These are phyloP conservation scores for Rhypophila decipiens DNA, from an alignment of 495 filamentous ascomycete genomes.

Conservation along the genomic window DNA sequence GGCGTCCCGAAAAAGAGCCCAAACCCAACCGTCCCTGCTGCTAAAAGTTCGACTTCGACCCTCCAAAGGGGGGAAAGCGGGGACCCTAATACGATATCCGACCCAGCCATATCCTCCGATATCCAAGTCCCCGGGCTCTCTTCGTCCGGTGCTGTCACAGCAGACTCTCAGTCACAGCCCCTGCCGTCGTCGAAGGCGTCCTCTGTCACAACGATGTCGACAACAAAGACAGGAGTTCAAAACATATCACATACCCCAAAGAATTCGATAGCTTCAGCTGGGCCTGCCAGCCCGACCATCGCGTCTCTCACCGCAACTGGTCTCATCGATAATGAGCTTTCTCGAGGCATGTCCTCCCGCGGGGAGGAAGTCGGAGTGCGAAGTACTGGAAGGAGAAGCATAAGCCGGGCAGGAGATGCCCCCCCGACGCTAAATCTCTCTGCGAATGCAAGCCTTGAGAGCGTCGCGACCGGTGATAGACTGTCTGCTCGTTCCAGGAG, in stretches of 20 bases:
- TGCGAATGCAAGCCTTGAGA: conserved; percentile 31
- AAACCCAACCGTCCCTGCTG: conserved; percentile 6
- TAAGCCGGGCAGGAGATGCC: conserved; percentile 29
- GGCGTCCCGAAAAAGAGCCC: conserved; percentile 16
- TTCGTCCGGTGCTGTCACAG: conserved; percentile 27
- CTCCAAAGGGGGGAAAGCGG: conserved; percentile 29
- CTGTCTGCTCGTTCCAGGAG: conserved; percentile 28
- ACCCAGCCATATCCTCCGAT: conserved; percentile 30
- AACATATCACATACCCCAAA: conserved; percentile 43
- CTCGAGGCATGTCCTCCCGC: conserved; percentile 31
- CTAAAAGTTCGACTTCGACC: conserved; percentile 30
- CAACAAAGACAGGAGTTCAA: conserved; percentile 47
- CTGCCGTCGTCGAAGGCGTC: conserved; percentile 49
- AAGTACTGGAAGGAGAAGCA: conserved; percentile 24
- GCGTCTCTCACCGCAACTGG: conserved; percentile 54
- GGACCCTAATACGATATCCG: conserved; percentile 27
- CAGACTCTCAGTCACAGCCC: conserved; percentile 29
- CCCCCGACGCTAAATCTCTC: conserved; percentile 13
- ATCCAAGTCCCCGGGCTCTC: conserved; percentile 29
- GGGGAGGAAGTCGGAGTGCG: conserved; percentile 29
- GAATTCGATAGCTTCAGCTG: conserved; percentile 34
- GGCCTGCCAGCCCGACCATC: conserved; percentile 26
- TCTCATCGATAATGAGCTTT: conserved; percentile 38
- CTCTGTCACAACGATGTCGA: conserved; percentile 46
- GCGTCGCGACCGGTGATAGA: conserved; percentile 28